Conservation (phyloP, 768 basidiomycete species). For the Mycena maculata region DNA sequence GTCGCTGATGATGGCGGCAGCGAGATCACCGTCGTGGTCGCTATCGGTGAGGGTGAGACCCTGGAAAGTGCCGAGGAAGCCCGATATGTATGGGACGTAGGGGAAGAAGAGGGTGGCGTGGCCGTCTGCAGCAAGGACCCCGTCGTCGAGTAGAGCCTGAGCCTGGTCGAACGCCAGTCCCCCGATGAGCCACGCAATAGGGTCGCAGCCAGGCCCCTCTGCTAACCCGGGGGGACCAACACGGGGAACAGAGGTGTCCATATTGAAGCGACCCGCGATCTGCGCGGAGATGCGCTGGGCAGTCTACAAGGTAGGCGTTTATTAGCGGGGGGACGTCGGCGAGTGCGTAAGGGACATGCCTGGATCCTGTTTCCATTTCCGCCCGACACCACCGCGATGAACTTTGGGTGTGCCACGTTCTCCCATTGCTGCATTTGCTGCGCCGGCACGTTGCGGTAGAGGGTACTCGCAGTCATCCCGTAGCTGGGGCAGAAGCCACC, state of each 20-base stretch:
- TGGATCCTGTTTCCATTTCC: not conserved
- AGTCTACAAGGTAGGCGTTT: too few species aligned
- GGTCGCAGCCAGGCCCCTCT: not conserved
- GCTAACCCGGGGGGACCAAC: not conserved
- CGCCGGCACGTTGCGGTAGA: not conserved
- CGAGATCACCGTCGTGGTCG: not conserved
- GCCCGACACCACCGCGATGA: not conserved
- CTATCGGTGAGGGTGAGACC: slow-evolving; percentile 11
- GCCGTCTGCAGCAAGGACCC: too few species aligned
- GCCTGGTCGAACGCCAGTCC: not conserved
- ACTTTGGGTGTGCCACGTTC: not conserved
- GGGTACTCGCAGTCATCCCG: not conserved
- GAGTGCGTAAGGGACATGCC: too few species aligned
- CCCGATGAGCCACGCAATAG: not conserved
- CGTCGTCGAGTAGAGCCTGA: not conserved
- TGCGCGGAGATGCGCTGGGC: not conserved
- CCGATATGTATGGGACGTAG: not conserved
- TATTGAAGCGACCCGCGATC: not conserved
- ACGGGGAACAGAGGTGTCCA: not conserved
- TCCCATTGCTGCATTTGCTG: not conserved
- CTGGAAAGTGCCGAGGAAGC: not conserved
- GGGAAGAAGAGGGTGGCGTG: not conserved
- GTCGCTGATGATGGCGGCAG: not conserved
- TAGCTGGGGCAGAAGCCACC: not conserved
- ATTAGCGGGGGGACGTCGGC: too few species aligned